Evolutionary conservation across 345 rosid species (phyloP).

Genomic region (Lepidium didymum): DNA sequence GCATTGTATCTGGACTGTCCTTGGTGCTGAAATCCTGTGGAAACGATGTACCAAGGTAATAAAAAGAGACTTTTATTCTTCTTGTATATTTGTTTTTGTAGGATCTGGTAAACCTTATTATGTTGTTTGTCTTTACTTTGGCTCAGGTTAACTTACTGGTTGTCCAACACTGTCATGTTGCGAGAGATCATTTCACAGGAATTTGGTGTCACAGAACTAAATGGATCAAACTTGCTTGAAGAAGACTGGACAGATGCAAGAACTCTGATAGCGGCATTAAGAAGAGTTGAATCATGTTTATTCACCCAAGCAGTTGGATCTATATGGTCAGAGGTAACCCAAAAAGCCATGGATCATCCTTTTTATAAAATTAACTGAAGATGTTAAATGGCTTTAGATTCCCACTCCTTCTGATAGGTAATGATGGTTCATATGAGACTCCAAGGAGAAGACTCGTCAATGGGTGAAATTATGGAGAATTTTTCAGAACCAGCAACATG

Average conservation of each 20-base stretch:
- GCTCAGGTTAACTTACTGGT: conserved; percentile 87
- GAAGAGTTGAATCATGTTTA: conserved; percentile 83
- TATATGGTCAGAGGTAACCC: conserved; percentile 90
- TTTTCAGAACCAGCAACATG: conserved; percentile 70
- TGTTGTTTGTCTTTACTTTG: conserved; percentile 25
- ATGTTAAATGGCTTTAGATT: conserved; percentile 3
- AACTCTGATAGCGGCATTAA: conserved; percentile 61
- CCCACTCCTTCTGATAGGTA: conserved; percentile 37
- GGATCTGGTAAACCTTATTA: not conserved
- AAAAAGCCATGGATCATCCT: not conserved
- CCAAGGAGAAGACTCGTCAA: conserved; percentile 34
- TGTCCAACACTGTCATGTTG: conserved; percentile 80
- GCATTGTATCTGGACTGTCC: conserved; percentile 66
- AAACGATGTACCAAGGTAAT: conserved; percentile 75
- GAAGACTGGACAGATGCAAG: conserved; percentile 85
- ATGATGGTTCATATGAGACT: conserved; percentile 81
- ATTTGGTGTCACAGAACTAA: conserved; percentile 25
- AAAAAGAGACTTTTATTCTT: not conserved
- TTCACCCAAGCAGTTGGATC: conserved; percentile 83
- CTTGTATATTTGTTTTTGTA: not conserved
- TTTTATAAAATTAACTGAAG: not conserved
- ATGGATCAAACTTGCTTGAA: conserved; percentile 33
- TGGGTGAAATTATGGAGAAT: conserved; percentile 35
- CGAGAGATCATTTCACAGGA: conserved; percentile 71
- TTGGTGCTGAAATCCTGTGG: conserved; percentile 78